Percentiles rank a stretch among this genome's conserved stretches.
Conservation (phyloP, 257 asterid species). For the Mentha longifolia region DNA sequence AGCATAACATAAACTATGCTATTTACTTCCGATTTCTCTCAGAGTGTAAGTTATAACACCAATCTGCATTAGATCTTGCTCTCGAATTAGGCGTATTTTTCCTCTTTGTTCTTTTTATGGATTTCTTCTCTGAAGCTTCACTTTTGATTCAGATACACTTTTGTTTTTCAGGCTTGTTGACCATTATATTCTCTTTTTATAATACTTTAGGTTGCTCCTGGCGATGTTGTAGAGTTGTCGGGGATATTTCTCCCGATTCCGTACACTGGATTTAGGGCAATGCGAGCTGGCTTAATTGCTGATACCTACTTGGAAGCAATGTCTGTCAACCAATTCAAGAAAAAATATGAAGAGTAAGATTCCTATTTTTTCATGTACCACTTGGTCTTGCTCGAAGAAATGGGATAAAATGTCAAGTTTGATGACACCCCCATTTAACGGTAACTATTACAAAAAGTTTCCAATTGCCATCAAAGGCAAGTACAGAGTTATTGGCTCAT, state of each 20-base stretch:
- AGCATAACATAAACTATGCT: not conserved
- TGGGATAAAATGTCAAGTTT: not conserved
- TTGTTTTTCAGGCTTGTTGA: constrained; percentile 5
- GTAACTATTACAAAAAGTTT: no score
- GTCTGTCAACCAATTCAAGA: constrained; percentile 91
- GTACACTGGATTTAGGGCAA: constrained; percentile 94
- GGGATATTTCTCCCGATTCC: constrained; percentile 98
- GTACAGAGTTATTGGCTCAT: not conserved
- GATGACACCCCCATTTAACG: not conserved
- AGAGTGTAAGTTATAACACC: not conserved
- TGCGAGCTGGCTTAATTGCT: constrained; percentile 98
- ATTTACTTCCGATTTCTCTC: not conserved
- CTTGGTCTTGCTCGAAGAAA: constrained; percentile 10
- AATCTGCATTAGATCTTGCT: not conserved
- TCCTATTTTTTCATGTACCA: constrained; percentile 6
- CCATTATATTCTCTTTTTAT: constrained; percentile 19
- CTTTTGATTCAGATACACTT: constrained; percentile 25
- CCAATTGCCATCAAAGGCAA: no score
- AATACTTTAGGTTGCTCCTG: constrained; percentile 82
- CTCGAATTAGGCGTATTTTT: not conserved
- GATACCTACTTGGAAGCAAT: constrained; percentile 98
- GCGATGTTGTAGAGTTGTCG: constrained; percentile 90
- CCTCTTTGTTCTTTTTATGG: no score
- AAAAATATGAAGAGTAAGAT: constrained; percentile 93
- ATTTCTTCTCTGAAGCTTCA: constrained; percentile 2